phyloP scores from a whole-genome alignment of 2,329 filamentous ascomycete species.

The Diaporthe ampelina region DNA sequence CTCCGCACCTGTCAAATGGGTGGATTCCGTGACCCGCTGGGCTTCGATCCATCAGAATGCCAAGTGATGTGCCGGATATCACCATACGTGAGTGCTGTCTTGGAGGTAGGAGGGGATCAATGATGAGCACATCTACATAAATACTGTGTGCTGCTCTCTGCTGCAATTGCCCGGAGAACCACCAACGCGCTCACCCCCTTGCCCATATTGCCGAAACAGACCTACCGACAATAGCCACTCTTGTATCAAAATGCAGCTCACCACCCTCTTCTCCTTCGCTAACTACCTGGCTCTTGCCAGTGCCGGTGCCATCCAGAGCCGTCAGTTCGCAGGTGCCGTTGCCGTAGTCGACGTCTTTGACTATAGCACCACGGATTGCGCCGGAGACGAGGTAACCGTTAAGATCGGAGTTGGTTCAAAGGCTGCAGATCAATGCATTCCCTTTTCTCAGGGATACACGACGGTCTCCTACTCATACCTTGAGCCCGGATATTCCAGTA shows the following conservation, averaged over 20 bases:
- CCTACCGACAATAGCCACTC: background rate
- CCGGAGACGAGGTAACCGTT: background rate
- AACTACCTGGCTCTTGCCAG: constrained; percentile 13
- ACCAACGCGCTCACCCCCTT: background rate
- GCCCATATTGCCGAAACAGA: background rate
- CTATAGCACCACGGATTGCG: background rate
- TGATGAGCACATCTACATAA: background rate
- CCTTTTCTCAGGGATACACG: background rate
- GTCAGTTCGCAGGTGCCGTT: background rate
- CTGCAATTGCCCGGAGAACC: background rate
- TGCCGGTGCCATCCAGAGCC: background rate
- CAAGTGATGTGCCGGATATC: background rate
- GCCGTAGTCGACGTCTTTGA: constrained; percentile 6
- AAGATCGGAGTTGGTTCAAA: background rate
- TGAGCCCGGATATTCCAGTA: background rate
- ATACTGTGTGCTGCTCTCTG: background rate
- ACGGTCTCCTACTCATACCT: constrained; percentile 10
- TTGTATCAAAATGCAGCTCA: constrained; percentile 9
- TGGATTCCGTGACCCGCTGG: background rate
- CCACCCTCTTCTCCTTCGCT: constrained; percentile 11
- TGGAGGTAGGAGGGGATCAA: background rate
- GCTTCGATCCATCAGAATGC: background rate
- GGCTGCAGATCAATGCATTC: background rate
- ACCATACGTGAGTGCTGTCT: background rate
- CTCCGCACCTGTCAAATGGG: constrained; percentile 7